These are phyloP conservation scores for Tetradesmus obliquus DNA, from an alignment of 139 green algal genomes.

Conservation along the genomic window DNA sequence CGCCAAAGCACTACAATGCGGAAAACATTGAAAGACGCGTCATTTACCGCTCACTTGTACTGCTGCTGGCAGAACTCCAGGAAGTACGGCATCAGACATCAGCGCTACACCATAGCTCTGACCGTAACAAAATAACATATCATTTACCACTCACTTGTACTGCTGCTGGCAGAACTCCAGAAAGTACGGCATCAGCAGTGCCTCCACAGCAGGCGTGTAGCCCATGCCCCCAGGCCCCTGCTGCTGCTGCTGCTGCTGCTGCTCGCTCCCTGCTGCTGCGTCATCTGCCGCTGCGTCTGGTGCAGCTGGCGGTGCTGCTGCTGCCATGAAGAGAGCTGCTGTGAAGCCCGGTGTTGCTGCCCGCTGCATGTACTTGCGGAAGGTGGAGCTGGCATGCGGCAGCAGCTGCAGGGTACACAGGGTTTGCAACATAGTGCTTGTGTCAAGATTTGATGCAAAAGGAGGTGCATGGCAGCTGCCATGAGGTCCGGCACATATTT, in stretches of 20 bases:
- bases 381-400: background rate
- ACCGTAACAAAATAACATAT: background rate
- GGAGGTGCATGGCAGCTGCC: too few relatives aligned
- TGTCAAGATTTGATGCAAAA: too few relatives aligned
- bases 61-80: background rate
- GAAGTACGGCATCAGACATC: background rate
- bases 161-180: conserved; percentile 26
- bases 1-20: too few relatives aligned
- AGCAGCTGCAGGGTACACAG: conserved; percentile 52
- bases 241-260: background rate
- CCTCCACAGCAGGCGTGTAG: conserved; percentile 22
- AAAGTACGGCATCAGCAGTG: conserved; percentile 23
- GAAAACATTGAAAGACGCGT: too few relatives aligned
- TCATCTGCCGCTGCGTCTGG: background rate
- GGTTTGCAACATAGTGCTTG: background rate
- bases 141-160: conserved; percentile 8
- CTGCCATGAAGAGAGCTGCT: background rate
- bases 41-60: conserved; percentile 8
- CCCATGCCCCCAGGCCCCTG: background rate
- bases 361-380: conserved; percentile 46
- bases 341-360: conserved; percentile 42
- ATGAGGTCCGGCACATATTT: too few relatives aligned
- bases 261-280: background rate
- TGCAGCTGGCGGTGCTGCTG: background rate
- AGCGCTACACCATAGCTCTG: too few relatives aligned